Conservation (phyloP, 768 basidiomycete genomes). For the Boletus sp. region DNA sequence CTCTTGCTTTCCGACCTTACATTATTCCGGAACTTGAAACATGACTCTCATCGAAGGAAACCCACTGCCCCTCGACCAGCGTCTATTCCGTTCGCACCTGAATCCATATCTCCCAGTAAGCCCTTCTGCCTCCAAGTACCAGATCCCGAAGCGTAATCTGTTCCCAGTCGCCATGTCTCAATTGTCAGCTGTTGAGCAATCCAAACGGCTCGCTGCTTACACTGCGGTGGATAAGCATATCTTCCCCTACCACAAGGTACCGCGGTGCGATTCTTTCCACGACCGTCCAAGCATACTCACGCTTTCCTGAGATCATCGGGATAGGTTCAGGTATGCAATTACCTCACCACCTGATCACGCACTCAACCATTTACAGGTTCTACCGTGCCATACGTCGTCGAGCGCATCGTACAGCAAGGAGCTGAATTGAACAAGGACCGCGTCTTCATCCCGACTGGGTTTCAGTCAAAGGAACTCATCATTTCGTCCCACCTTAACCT, state of each 20-base stretch:
- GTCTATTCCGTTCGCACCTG: conserved; percentile 3
- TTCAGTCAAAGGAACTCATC: conserved; percentile 96
- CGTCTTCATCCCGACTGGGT: conserved; percentile 91
- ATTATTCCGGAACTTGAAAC: neutral
- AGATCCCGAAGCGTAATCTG: neutral
- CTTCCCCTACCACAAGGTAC: conserved; percentile 74
- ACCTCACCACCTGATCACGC: neutral
- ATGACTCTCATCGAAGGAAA: conserved; percentile 7
- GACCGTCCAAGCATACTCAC: conserved; percentile 3
- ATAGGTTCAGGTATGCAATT: conserved; percentile 69
- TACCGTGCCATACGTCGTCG: conserved; percentile 95
- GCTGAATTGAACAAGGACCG: conserved; percentile 68
- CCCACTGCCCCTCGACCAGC: conserved; percentile 5
- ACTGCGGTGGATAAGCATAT: conserved; percentile 93
- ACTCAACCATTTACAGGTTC: conserved; percentile 51
- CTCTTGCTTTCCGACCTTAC: neutral
- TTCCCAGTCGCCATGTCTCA: conserved; percentile 28
- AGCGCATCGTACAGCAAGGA: conserved; percentile 87
- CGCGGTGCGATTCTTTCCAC: conserved; percentile 15
- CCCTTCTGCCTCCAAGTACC: neutral
- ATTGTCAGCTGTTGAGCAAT: conserved; percentile 57
- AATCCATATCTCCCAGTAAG: conserved; percentile 9
- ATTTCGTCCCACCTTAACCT: conserved; percentile 70
- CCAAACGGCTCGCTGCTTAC: conserved; percentile 89
- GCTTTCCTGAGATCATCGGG: conserved; percentile 62